phyloP scores from a whole-genome alignment of 2,329 filamentous ascomycete species.

The Hypoxylon sp. region DNA sequence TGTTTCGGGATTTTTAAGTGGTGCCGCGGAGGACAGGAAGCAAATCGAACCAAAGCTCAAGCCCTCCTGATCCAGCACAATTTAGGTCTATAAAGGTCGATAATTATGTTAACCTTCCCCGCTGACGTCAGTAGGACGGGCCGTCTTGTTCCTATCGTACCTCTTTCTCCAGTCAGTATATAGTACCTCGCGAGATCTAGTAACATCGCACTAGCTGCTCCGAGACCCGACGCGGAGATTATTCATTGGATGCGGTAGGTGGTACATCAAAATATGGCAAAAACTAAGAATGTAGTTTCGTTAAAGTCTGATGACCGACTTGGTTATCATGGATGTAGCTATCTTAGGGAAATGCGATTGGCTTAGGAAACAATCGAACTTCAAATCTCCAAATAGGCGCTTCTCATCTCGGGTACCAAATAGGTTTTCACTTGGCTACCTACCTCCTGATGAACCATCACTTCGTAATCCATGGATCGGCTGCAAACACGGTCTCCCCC shows the following conservation, averaged over 20 bases:
- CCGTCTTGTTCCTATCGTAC: neutral
- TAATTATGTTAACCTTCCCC: neutral
- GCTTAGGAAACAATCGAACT: neutral
- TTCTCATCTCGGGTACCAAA: slow-evolving; percentile 1
- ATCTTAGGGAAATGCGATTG: neutral
- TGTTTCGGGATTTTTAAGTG: slow-evolving; percentile 25
- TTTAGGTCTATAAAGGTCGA: neutral
- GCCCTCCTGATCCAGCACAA: slow-evolving; percentile 32
- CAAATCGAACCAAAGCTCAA: slow-evolving; percentile 11
- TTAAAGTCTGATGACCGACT: neutral
- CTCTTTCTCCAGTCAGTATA: neutral
- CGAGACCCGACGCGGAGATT: slow-evolving; percentile 13
- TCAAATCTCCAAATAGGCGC: neutral
- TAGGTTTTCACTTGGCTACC: neutral
- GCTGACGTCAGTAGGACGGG: neutral
- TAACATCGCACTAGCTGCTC: slow-evolving; percentile 5
- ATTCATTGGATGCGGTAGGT: neutral
- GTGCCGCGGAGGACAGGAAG: slow-evolving; percentile 9
- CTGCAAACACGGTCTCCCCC: slow-evolving; percentile 2
- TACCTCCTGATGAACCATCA: neutral
- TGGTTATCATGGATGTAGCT: neutral
- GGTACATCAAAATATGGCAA: neutral
- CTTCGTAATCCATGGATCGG: neutral
- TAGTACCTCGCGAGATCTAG: neutral
- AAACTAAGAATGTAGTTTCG: no score